Evolutionary conservation across 2,329 filamentous ascomycete species (phyloP), one percentile per base, ranked within the genome.

Genomic region (Aspergillus sp.): DNA sequence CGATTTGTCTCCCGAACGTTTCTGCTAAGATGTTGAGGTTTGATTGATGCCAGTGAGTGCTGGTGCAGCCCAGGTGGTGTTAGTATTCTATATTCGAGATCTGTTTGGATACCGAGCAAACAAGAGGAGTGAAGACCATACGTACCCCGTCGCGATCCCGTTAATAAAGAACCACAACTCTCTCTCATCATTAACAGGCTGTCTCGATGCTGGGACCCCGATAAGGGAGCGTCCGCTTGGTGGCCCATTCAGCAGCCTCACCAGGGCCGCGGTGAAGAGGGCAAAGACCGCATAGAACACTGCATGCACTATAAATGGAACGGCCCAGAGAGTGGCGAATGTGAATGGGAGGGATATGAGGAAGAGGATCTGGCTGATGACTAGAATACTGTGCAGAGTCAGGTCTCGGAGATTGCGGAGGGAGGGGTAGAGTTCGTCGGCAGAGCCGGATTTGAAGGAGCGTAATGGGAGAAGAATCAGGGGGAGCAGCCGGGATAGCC

Each of bases 111-210:
- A 31, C 27, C 9, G 27, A 11, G 21, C 21, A 21, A 21, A 21
- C 21, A 21, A 21, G 21, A 21, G 21, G 21, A 21, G 3, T 21
- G 21, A 21, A 21, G 21, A 21, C 3, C 21, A 21, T 21, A 4
- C 21, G 3, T 21, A 21, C 53, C 53, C 53, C 8, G 53, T 56
- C 17, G 45, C 45, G 12, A 56, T 44, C 14, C 53, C 53, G 7
- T 56, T 56, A 6, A 56, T 51, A 17, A 56, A 56, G 12, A 56
- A 56, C 53, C 53, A 56, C 4, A 43, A 7, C 39, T 56, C 53
- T 9, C 43, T 40, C 39, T 19, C 37, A 9, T 37, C 46, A 21
- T 56, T 56, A 8, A 51, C 53, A 8, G 37, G 25, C 3, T 27
- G 23, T 35, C 23, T 44, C 1, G 35, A 25, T n/a, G 15, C 14